Base-by-base conservation (phyloP, 176 grass and related monocot species). In the Eragrostis curvula region DNA sequence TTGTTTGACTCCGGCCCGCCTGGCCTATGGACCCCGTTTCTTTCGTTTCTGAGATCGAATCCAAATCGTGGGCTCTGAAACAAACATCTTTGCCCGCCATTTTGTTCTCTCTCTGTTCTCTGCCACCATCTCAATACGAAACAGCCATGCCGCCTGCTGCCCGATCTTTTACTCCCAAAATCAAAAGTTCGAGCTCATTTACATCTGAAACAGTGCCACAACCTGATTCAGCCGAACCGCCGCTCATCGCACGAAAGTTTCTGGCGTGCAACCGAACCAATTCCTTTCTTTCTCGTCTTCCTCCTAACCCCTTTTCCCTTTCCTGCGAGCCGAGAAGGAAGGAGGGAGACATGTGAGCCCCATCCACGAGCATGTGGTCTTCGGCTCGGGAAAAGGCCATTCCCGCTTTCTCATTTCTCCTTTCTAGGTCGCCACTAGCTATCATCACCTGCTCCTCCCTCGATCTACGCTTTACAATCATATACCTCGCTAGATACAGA, bases 391-490 rank as follows among this genome's bases (percentile, higher is more conserved):
- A 80, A 83, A 77, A 69, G 53, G 3, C 20, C 66, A 75, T 89
- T 25, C 0, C 13, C 86, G 53, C 62, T 80, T 89, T 71, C 49
- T 29, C 66, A 23, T 79, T 82, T 46, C 78, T 49, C 13, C 78
- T 89, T 89, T 89, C 62, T 89, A 85, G 83, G 83, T 36, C 59
- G 72, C 81, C 81, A 9, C 70, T 67, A 72, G 78, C 71, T 78
- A 63, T 84, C 61, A 84, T 85, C 83, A 77, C 43, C 70, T 21
- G 15, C 77, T 85, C 47, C 27, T 36, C 70, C 29, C 72, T 64
- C 64, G 46, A 85, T 81, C 69, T 27, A 50, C 77, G 82, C 82
- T 89, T 89, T 77, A 41, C 56, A 75, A 85, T 77, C 71, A 85
- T 81, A 71, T 77, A 39, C 43, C 83, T 66, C 68, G 78, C 72